Base-by-base conservation (phyloP, 2,329 filamentous ascomycete species). In the Fusarium sp. region DNA sequence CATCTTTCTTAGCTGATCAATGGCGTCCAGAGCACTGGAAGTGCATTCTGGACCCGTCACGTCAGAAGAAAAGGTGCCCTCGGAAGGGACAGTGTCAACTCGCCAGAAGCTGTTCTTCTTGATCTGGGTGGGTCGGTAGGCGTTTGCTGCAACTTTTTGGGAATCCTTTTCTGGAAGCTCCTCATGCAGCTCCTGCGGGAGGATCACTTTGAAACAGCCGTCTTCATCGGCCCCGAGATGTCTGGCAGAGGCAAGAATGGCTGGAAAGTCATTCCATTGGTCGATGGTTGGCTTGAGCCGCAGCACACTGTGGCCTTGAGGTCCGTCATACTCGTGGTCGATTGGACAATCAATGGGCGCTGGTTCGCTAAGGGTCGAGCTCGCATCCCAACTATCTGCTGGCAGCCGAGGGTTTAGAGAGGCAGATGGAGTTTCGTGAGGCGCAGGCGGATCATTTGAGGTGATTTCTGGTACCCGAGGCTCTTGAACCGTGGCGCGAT, bases 171-270 rank as follows among this genome's bases (percentile, higher is more conserved):
- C 76, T 8, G 82, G 82, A 1, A 84, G 75, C 0, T 80, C 72
- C 5, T 79, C 81, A 27, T 78, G 71, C 23, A 84, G 71, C 48
- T 78, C 77, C 9, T 75, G 62, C 3, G 83, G 83, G 16, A 84
- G 77, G 27, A 81, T 66, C 7, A 84, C 79, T 71, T 84, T 84
- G 75, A 84, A 84, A 77, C 83, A 84, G 32, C 83, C 83, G 41
- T 84, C 81, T 4, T 73, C 70, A 14, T 79, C 75, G 25, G 81
- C 82, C 20, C 81, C 78, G 2, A 80, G 79, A 10, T 68, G 72
- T 41, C 75, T 76, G 6, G 83, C 83, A 66, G 80, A 80, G 20
- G 79, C 72, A n/a, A 84, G 77, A 39, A 84, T 76, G 20, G 80
- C 71, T 4, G 83, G 79, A 37, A 84, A 84, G 61, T 84, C 81